Conservation (phyloP, 2,329 filamentous ascomycete species). For the Aspergillus sp. region DNA sequence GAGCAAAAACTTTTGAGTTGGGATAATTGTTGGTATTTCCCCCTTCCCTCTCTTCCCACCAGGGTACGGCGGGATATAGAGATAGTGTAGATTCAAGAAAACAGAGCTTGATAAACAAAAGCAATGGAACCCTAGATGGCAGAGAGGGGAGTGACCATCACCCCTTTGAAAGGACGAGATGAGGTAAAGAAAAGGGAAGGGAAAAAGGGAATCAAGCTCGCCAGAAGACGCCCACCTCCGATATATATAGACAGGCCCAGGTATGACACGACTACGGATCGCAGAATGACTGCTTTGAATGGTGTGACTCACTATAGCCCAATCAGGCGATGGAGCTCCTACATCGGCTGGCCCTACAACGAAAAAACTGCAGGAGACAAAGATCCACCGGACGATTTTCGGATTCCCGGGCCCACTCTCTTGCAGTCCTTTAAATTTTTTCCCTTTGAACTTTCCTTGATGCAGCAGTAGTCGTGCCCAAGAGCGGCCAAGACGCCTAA, state of each 20-base stretch:
- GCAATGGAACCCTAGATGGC: constrained; percentile 14
- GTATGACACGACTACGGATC: constrained; percentile 7
- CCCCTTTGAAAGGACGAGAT: constrained; percentile 38
- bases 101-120: constrained; percentile 4
- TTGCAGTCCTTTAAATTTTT: not conserved
- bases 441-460: not conserved
- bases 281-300: constrained; percentile 18
- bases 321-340: constrained; percentile 15
- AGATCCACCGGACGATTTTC: constrained; percentile 8
- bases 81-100: constrained; percentile 1
- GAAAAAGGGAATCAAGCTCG: constrained; percentile 8
- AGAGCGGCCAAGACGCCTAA: not conserved
- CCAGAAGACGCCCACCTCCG: constrained; percentile 10
- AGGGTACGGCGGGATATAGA: constrained; percentile 1
- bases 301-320: constrained; percentile 26
- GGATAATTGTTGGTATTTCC: constrained; percentile 8
- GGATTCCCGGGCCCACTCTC: not conserved
- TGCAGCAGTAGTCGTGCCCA: not conserved
- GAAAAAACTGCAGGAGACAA: constrained; percentile 8
- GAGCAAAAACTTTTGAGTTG: constrained; percentile 10
- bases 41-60: constrained; percentile 5
- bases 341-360: not conserved
- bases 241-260: constrained; percentile 7
- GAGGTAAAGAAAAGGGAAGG: constrained; percentile 24
- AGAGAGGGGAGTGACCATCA: constrained; percentile 39